Percentiles rank a stretch among this genome's conserved stretches.
These are phyloP conservation scores for Podaxis rugospora DNA, from an alignment of 768 basidiomycete genomes.

Conservation along the genomic window DNA sequence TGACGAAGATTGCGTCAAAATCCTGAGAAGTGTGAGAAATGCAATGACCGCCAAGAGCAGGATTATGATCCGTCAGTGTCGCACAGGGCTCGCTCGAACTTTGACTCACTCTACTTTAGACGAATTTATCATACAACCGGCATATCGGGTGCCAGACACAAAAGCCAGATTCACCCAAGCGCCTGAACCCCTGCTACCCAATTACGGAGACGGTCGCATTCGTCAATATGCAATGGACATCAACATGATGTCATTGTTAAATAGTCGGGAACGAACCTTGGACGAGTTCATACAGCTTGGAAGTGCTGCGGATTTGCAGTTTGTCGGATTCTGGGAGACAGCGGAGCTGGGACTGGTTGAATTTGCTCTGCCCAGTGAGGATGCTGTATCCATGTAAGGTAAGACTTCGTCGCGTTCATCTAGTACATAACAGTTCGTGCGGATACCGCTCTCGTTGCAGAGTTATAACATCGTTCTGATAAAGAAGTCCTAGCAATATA, in stretches of 20 bases:
- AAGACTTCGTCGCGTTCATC: background rate
- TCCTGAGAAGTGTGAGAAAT: conserved; percentile 29
- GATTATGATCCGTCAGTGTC: conserved; percentile 31
- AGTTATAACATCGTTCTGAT: background rate
- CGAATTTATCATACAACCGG: conserved; percentile 32
- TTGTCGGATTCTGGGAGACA: conserved; percentile 28
- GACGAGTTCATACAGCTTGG: conserved; percentile 34
- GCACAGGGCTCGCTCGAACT: background rate
- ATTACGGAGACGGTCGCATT: conserved; percentile 39
- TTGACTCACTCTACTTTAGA: conserved; percentile 18
- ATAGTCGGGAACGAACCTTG: conserved; percentile 39
- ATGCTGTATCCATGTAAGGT: background rate
- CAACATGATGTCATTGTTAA: conserved; percentile 38
- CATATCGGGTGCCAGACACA: conserved; percentile 12
- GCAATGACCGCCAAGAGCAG: conserved; percentile 31
- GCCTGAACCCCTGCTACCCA: conserved; percentile 42
- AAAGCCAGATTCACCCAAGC: conserved; percentile 20
- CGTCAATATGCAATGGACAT: conserved; percentile 40
- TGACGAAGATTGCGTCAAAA: conserved; percentile 27
- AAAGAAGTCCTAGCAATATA: background rate
- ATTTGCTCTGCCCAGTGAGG: conserved; percentile 11
- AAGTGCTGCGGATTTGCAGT: conserved; percentile 23
- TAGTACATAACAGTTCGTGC: background rate
- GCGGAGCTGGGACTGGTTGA: conserved; percentile 27
- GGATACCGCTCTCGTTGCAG: background rate